A percentile compares a stretch with the other conserved stretches of the same genome.
phyloP scores from a whole-genome alignment of 768 basidiomycete species.

The Fistulinella prunicolor region DNA sequence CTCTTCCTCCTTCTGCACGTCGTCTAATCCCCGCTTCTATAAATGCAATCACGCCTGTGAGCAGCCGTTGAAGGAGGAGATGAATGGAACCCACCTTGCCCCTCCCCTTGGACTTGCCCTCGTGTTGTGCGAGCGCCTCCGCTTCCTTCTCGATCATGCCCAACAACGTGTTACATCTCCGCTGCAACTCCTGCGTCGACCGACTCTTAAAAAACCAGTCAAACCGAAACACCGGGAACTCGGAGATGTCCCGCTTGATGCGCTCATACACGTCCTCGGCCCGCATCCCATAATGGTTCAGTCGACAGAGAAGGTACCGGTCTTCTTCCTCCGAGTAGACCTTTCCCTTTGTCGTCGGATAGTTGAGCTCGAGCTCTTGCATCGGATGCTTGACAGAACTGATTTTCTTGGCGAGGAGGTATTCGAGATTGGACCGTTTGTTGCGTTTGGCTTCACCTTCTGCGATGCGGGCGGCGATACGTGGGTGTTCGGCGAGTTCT shows the following conservation, averaged over 20 bases:
- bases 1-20: conserved; percentile 50
- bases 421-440: conserved; percentile 77
- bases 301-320: conserved; percentile 85
- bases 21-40: conserved; percentile 73
- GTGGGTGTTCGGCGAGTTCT: conserved; percentile 67
- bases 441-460: conserved; percentile 90
- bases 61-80: not conserved
- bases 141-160: conserved; percentile 94
- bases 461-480: conserved; percentile 78
- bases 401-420: conserved; percentile 80
- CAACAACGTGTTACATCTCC: conserved; percentile 84
- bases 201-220: conserved; percentile 99
- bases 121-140: conserved; percentile 60
- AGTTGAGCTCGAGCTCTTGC: conserved; percentile 95
- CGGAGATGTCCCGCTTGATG: conserved; percentile 94
- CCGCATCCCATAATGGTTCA: conserved; percentile 89
- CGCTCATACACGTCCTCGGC: conserved; percentile 88
- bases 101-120: conserved; percentile 60
- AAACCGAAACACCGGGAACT: conserved; percentile 96
- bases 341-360: conserved; percentile 94
- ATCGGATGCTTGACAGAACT: conserved; percentile 83
- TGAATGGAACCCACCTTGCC: conserved; percentile 54
- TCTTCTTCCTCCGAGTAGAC: conserved; percentile 97
- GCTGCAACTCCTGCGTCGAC: conserved; percentile 81
- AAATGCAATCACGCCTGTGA: conserved; percentile 2